These are phyloP conservation scores for Mollisiaceae sp. DNA, from an alignment of 2,329 filamentous ascomycete genomes.

Conservation along the genomic window DNA sequence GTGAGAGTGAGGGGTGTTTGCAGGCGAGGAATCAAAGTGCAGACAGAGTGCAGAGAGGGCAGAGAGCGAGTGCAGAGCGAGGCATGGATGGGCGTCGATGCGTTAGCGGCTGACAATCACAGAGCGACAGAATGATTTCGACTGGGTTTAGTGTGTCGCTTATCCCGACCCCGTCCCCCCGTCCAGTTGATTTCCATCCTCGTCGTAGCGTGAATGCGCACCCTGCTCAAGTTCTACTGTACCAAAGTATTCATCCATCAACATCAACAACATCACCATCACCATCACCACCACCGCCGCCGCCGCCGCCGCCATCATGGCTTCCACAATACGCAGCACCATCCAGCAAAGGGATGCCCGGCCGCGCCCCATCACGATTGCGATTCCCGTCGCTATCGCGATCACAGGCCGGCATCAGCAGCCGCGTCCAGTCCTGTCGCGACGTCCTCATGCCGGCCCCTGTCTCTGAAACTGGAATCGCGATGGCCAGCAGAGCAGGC, in stretches of 20 bases:
- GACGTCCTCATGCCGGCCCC: neutral
- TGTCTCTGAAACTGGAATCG: neutral
- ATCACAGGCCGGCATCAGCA: neutral
- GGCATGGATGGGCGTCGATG: neutral
- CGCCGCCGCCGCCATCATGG: no score
- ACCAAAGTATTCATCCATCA: neutral
- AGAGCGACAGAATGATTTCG: no score
- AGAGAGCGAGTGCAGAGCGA: neutral
- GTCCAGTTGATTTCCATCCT: constrained; percentile 1
- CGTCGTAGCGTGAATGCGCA: neutral
- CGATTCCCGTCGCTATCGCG: neutral
- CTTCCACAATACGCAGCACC: no score
- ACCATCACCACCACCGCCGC: neutral
- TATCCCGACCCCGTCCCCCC: constrained; percentile 3
- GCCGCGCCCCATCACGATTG: neutral
- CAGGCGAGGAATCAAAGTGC: neutral
- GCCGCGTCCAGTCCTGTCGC: neutral
- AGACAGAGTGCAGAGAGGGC: neutral
- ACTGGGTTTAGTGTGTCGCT: neutral
- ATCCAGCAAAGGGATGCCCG: no score
- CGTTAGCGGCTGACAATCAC: neutral
- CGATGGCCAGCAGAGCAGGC: constrained; percentile 4
- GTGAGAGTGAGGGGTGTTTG: neutral
- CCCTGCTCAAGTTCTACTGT: no score
- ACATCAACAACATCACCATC: neutral